Evolutionary conservation across 371 early-diverging fungal species (phyloP), one percentile per base, ranked within the genome.

Genomic region (Smittium culicis): DNA sequence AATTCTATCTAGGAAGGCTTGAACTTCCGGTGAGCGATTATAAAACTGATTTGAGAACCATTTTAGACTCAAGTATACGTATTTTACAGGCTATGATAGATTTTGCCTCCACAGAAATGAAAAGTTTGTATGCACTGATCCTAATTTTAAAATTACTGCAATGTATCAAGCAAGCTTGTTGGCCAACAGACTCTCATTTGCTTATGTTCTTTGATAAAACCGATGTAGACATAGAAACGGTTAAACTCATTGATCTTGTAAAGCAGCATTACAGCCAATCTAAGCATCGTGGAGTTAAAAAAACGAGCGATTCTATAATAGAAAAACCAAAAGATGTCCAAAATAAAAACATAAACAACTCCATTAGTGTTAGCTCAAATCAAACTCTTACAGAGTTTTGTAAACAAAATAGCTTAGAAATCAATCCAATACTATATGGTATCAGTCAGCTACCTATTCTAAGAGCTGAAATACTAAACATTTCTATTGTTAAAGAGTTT

Each of bases 11-110:
- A 68, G 66, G 61, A 5, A 79, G 93, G 11, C 72, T 82, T 11
- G 77, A 75, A 33, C 66, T 87, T 30, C 88, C 94, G 1, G 86
- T 90, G 20, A 61, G 79, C 17, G 98, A 98, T 76, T 96, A 91
- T 71, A 81, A 83, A 35, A 94, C 95, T 0, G 98, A 98, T 73
- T 87, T 88, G 11, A 83, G 87, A n/a, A 87, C 91, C 0, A 92
- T 97, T 1, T 75, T 97, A 34, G 96, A 96, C 72, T 92, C 90
- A 66, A 81, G 90, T 16, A 86, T 94, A 65, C 92, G 98, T 74
- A 85, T 96, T 63, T 25, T 77, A 29, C 85, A 92, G 80, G 94
- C 97, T 5, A 90, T 94, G 92, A 83, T 94, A 58, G 95, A 94
- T 69, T 24, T 62, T 31, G 83, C 93, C 0, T 79, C 87, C 0